phyloP scores from a whole-genome alignment of 2,329 filamentous ascomycete species.

The Hymenoscyphus fructigenus region DNA sequence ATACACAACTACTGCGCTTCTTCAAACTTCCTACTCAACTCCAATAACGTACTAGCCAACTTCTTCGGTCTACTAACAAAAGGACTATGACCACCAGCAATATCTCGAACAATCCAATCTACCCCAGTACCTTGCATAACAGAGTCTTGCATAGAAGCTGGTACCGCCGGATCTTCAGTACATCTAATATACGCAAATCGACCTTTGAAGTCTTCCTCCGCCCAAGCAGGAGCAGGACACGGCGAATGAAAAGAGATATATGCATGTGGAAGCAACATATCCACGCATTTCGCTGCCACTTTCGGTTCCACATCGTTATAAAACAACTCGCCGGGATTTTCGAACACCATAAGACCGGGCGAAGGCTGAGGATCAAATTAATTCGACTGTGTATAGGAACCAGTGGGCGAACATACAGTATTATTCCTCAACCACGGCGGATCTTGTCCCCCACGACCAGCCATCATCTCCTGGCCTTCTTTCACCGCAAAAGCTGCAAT shows the following conservation, averaged over 20 bases:
- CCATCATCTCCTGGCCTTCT: background rate
- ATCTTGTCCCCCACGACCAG: no score
- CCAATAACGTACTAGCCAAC: background rate
- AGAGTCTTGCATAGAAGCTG: background rate
- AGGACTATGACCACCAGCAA: background rate
- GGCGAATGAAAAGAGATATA: background rate
- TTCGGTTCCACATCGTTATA: background rate
- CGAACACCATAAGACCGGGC: background rate
- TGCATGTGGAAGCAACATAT: background rate
- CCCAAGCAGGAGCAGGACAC: background rate
- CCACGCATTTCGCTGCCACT: background rate
- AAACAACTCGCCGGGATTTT: background rate
- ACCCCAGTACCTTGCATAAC: background rate
- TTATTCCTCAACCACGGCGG: background rate
- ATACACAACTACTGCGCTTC: background rate
- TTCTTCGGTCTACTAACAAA: background rate
- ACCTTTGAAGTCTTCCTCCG: background rate
- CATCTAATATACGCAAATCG: slow-evolving; percentile 3
- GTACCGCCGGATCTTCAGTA: background rate
- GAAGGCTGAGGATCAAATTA: background rate
- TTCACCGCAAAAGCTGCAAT: slow-evolving; percentile 7
- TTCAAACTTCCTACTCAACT: background rate
- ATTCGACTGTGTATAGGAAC: no score
- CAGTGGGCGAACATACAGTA: background rate
- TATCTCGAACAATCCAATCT: background rate